A percentile compares a stretch with the other conserved stretches of the same genome.
phyloP scores from a whole-genome alignment of 345 rosid species.

The Eucalyptus caleyi region DNA sequence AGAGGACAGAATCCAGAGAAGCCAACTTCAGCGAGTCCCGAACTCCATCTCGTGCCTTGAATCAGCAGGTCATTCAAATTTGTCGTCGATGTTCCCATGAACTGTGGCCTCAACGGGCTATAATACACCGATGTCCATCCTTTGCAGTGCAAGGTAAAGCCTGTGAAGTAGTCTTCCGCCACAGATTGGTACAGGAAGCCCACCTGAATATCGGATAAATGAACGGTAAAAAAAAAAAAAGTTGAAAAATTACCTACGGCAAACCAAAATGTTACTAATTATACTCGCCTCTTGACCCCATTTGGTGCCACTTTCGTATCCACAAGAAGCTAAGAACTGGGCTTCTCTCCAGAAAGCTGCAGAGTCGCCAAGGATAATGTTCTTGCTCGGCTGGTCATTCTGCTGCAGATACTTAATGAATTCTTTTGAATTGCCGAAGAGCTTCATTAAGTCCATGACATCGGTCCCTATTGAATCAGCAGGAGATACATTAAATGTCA shows the following conservation, averaged over 20 bases:
- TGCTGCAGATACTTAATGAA: constrained; percentile 6
- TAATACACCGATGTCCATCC: constrained; percentile 29
- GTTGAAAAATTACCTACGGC: background rate
- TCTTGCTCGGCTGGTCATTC: background rate
- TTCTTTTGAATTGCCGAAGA: constrained; percentile 17
- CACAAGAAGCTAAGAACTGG: constrained; percentile 14
- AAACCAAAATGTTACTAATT: background rate
- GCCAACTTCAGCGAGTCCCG: constrained; percentile 8
- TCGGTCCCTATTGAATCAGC: background rate
- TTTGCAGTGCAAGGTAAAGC: constrained; percentile 13
- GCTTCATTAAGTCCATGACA: background rate
- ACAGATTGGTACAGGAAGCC: constrained; percentile 23
- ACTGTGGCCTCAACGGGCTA: constrained; percentile 17
- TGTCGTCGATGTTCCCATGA: constrained; percentile 12
- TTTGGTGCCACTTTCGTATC: constrained; percentile 7
- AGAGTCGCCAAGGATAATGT: background rate
- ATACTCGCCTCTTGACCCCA: constrained; percentile 31
- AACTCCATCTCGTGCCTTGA: constrained; percentile 31
- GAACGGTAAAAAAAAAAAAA: background rate
- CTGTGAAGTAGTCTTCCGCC: constrained; percentile 28
- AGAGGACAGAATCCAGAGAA: constrained; percentile 29
- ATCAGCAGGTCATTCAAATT: constrained; percentile 6
- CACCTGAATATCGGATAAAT: constrained; percentile 3
- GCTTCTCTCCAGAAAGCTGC: background rate
- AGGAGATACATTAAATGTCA: background rate